A percentile compares a stretch with the other conserved stretches of the same genome.
phyloP scores from a whole-genome alignment of 169 alveolate species.

The Ophryocystis elektroscirrha region DNA sequence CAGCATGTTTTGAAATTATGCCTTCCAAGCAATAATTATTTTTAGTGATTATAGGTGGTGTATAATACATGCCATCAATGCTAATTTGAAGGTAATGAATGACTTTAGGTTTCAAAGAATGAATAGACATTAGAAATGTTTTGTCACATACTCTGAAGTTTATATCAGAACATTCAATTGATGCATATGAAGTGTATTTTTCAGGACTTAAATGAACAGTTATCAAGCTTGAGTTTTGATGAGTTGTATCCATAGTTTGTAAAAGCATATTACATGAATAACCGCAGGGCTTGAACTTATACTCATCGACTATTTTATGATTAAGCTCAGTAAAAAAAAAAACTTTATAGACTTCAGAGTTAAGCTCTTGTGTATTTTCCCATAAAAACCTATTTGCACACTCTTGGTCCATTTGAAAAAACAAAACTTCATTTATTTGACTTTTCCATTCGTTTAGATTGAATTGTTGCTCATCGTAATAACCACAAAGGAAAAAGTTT shows the following conservation, averaged over 20 bases:
- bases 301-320: neutral
- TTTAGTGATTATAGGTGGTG: no score
- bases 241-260: neutral
- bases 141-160: no score
- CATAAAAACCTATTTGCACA: neutral
- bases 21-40: no score
- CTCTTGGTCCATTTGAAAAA: neutral
- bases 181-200: conserved; percentile 4
- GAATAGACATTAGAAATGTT: no score
- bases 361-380: neutral
- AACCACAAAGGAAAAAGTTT: neutral
- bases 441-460: neutral
- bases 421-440: neutral
- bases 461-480: neutral
- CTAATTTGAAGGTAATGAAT: no score
- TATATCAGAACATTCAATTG: no score
- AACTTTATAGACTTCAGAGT: neutral
- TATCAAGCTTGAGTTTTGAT: no score
- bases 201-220: conserved; percentile 7
- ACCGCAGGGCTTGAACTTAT: conserved; percentile 11
- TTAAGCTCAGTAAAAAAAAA: neutral
- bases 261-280: conserved; percentile 2
- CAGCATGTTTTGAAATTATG: no score
- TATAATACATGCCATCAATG: no score
- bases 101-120: no score